These are phyloP conservation scores for Erysimum cheiranthoides DNA, from an alignment of 345 rosid genomes.

Conservation along the genomic window DNA sequence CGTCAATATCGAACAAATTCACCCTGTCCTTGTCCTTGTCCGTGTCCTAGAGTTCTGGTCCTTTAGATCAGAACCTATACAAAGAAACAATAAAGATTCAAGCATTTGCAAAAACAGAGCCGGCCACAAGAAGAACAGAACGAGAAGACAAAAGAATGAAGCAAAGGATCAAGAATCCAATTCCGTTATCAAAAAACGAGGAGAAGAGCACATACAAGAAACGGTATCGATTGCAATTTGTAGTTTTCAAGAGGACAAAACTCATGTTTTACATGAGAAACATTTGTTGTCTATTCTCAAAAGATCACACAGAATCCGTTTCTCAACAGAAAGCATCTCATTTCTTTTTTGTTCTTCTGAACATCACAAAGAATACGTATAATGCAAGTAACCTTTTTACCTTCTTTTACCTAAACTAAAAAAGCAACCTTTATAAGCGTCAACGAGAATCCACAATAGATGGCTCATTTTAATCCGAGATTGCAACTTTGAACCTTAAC, in stretches of 20 bases:
- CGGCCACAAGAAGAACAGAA: constrained; percentile 32
- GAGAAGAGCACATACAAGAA: constrained; percentile 30
- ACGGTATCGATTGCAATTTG: background rate
- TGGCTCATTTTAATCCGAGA: constrained; percentile 35
- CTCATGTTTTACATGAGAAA: constrained; percentile 39
- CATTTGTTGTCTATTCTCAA: constrained; percentile 4
- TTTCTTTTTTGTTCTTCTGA: constrained; percentile 20
- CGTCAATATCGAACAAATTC: constrained; percentile 17
- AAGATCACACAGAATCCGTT: constrained; percentile 43
- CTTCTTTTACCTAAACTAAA: constrained; percentile 30
- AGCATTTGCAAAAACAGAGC: constrained; percentile 18
- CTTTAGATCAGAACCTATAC: constrained; percentile 33
- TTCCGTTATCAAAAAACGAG: constrained; percentile 15
- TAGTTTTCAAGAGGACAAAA: constrained; percentile 4
- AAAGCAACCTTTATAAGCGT: constrained; percentile 37
- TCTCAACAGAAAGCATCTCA: constrained; percentile 47
- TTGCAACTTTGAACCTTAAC: constrained; percentile 38
- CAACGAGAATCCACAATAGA: constrained; percentile 46
- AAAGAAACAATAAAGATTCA: constrained; percentile 29
- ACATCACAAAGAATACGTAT: constrained; percentile 42
- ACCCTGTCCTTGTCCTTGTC: constrained; percentile 2
- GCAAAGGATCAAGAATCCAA: constrained; percentile 40
- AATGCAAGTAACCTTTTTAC: constrained; percentile 40
- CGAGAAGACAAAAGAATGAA: constrained; percentile 34
- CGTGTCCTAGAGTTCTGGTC: constrained; percentile 10